Conservation (phyloP, 2,329 filamentous ascomycete genomes). For the Diaporthe ilicicola region DNA sequence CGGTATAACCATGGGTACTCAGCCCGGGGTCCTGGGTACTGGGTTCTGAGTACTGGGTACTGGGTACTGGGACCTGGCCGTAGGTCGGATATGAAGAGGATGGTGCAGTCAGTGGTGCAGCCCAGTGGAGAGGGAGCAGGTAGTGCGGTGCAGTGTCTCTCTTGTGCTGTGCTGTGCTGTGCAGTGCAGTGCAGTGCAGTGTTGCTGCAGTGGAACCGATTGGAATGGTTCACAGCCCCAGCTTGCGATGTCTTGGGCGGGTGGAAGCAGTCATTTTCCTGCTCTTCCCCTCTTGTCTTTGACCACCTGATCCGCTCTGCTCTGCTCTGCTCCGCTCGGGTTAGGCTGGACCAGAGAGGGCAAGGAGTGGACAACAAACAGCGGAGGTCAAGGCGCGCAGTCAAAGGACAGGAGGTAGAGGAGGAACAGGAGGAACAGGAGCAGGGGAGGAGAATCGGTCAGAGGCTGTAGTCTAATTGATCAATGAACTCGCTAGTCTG, state of each 20-base stretch:
- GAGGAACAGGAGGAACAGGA: no score
- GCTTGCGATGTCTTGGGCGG: not conserved
- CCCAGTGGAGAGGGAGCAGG: not conserved
- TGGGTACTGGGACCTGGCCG: not conserved
- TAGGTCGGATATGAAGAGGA: not conserved
- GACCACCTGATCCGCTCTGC: not conserved
- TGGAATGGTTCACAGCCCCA: conserved; percentile 6
- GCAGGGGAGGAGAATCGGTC: not conserved
- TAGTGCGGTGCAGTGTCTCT: not conserved
- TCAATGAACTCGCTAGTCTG: not conserved
- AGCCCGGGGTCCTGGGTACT: not conserved
- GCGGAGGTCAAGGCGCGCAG: not conserved
- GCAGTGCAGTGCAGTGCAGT: not conserved
- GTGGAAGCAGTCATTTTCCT: not conserved
- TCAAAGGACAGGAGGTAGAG: not conserved
- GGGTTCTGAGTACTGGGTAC: not conserved
- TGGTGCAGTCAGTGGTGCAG: not conserved
- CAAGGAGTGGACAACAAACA: not conserved
- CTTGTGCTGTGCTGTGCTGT: not conserved
- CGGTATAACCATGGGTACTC: not conserved
- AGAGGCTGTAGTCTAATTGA: not conserved
- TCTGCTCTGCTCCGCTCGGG: not conserved
- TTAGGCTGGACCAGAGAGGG: not conserved
- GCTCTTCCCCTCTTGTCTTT: not conserved
- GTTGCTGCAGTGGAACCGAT: not conserved